Percentiles rank a stretch among this genome's conserved stretches.
These are phyloP conservation scores for Pichia rugopelliculosa DNA, from an alignment of 805 yeast species.

Conservation along the genomic window DNA sequence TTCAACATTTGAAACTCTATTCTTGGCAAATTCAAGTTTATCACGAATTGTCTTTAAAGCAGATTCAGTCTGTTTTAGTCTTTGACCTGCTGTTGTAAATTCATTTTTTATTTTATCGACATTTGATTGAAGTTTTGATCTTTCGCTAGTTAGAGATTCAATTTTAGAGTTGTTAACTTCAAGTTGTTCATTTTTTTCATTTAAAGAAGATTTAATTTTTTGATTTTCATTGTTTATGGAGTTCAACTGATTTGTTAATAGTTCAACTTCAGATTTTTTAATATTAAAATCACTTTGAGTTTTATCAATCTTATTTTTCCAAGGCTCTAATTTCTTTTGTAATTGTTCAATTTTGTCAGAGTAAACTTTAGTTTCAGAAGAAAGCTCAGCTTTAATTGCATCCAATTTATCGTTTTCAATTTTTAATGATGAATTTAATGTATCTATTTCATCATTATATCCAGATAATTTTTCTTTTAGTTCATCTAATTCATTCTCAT, in stretches of 20 bases:
- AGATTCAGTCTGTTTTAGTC: conserved; percentile 46
- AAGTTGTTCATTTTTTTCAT: conserved; percentile 27
- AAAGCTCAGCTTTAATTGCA: conserved; percentile 54
- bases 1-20: conserved; percentile 47
- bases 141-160: conserved; percentile 39
- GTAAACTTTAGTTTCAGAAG: conserved; percentile 65
- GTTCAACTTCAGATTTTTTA: conserved; percentile 56
- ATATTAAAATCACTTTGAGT: conserved; percentile 59
- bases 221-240: conserved; percentile 36
- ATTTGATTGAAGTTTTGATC: conserved; percentile 44
- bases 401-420: conserved; percentile 53
- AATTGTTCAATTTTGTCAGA: conserved; percentile 56
- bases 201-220: conserved; percentile 37
- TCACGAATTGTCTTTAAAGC: conserved; percentile 51
- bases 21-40: conserved; percentile 58
- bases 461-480: conserved; percentile 39
- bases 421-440: conserved; percentile 38
- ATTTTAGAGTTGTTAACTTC: conserved; percentile 42
- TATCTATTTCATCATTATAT: conserved; percentile 37
- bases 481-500: conserved; percentile 39
- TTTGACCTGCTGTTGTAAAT: conserved; percentile 39
- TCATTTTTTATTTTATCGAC: conserved; percentile 52
- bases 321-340: conserved; percentile 72
- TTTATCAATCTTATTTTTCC: conserved; percentile 60
- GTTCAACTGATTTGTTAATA: conserved; percentile 41